A percentile compares a stretch with the other conserved stretches of the same genome.
Conservation (phyloP, 2,329 filamentous ascomycete species). For the Diplodia sapinea region DNA sequence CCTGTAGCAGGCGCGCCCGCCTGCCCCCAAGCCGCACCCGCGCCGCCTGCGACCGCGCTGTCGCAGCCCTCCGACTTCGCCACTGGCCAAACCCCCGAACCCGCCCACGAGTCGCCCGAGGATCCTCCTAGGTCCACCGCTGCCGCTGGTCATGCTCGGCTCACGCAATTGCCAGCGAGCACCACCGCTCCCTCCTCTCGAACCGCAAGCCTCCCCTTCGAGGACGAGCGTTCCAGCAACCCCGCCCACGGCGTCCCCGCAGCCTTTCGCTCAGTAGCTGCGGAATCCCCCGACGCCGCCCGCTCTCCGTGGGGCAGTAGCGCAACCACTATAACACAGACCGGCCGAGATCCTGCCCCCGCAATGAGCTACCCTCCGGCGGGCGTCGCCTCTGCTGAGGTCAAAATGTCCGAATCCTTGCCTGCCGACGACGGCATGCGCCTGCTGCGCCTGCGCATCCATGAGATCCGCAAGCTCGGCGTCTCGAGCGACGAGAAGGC, state of each 20-base stretch:
- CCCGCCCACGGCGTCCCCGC: slow-evolving; percentile 40
- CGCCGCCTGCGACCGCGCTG: slow-evolving; percentile 19
- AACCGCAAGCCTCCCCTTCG: slow-evolving; percentile 1
- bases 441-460: slow-evolving; percentile 53
- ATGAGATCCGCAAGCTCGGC: slow-evolving; percentile 53
- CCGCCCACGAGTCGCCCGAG: slow-evolving; percentile 23
- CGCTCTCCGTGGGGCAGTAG: slow-evolving; percentile 17
- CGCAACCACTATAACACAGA: slow-evolving; percentile 13
- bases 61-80: slow-evolving; percentile 32
- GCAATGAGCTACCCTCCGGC: slow-evolving; percentile 16
- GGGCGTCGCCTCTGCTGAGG: background rate
- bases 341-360: slow-evolving; percentile 23
- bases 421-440: slow-evolving; percentile 60
- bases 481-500: slow-evolving; percentile 57
- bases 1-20: background rate
- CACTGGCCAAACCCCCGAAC: slow-evolving; percentile 20
- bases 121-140: slow-evolving; percentile 31
- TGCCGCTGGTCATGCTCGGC: slow-evolving; percentile 28
- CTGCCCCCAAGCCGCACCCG: background rate
- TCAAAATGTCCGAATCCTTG: slow-evolving; percentile 41
- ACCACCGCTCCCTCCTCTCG: slow-evolving; percentile 38
- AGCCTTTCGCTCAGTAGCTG: slow-evolving; percentile 37
- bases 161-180: slow-evolving; percentile 35
- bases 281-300: slow-evolving; percentile 32
- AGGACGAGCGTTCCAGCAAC: slow-evolving; percentile 39